Base-by-base conservation (phyloP, 169 alveolate genomes). In the Plasmodium knowlesi region DNA sequence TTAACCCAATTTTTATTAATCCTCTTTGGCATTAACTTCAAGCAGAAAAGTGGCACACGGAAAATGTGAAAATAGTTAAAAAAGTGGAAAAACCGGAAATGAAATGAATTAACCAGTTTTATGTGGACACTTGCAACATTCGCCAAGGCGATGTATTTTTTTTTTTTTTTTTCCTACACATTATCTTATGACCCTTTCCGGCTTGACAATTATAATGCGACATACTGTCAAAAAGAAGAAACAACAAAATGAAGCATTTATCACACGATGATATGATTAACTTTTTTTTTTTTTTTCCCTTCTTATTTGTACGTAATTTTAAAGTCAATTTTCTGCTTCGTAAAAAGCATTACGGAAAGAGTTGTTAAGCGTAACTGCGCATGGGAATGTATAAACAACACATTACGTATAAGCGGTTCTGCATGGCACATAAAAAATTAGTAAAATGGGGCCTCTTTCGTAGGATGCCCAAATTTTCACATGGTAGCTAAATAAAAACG, bases 401-500 rank as follows among this genome's bases (percentile, higher is more conserved):
- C 46, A 22, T 46, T 67, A 10, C 76, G 19, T 82, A 53, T 54
- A 53, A 16, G 34, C 19, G 54, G 46, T 83, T 83, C 30, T 25
- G 37, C n/a, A 10, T 1, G 16, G n/a, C 25, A 30, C 82, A 30
- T 82, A 83, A 71, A 82, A 82, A 70, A 67, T 37, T 67, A 70
- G 30, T n/a, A 28, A 19, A 83, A 83, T 71, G 50, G 73, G 50
- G 74, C 14, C 37, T 1, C 74, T 83, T 53, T 39, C 28, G 39
- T 22, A 43, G 4, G n/a, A 39, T 5, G 54, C n/a, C 14, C 84
- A 8, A n/a, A 80, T 41, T 82, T 30, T 82, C 28, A 43, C 92
- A 41, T 6, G 30, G 86, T 85, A 85, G 93, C 84, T 85, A 85
- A 85, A 85, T 74, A 85, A 85, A 85, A 85, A 88, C 94, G 71